Evolutionary conservation across 106 monocot species (phyloP).

Genomic region (Gastrodia elata): DNA sequence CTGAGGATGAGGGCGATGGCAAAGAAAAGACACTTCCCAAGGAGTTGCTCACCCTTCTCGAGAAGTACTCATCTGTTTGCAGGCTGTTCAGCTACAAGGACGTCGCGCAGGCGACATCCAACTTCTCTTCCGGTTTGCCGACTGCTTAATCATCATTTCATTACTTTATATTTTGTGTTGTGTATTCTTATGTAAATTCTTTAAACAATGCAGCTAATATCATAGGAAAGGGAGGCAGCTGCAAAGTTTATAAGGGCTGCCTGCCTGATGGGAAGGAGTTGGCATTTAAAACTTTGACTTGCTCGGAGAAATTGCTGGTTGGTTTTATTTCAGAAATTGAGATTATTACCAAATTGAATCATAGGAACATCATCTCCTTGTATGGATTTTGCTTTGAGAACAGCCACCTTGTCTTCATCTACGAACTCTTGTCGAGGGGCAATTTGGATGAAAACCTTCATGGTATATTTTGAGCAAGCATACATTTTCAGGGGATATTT

Average conservation of each 20-base stretch:
- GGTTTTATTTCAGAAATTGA: conserved; percentile 64
- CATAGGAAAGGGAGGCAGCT: conserved; percentile 68
- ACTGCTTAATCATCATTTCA: background rate
- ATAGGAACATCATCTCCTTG: conserved; percentile 61
- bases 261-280: conserved; percentile 38
- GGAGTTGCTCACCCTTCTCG: conserved; percentile 34
- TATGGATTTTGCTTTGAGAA: conserved; percentile 65
- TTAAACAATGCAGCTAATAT: conserved; percentile 31
- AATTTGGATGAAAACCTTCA: conserved; percentile 68
- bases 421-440: conserved; percentile 55
- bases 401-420: conserved; percentile 47
- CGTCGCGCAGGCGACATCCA: conserved; percentile 43
- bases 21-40: too few relatives aligned
- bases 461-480: conserved; percentile 26
- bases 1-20: conserved; percentile 6
- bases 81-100: conserved; percentile 59
- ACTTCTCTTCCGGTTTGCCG: conserved; percentile 49
- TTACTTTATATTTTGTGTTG: background rate
- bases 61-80: conserved; percentile 51
- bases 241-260: conserved; percentile 53
- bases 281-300: conserved; percentile 62
- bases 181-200: conserved; percentile 4
- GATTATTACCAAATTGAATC: conserved; percentile 49
- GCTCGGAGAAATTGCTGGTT: conserved; percentile 30
- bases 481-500: background rate